Percentiles rank a stretch among this genome's conserved stretches.
These are phyloP conservation scores for Neurospora sp. DNA, from an alignment of 2,329 filamentous ascomycete species.

Conservation along the genomic window DNA sequence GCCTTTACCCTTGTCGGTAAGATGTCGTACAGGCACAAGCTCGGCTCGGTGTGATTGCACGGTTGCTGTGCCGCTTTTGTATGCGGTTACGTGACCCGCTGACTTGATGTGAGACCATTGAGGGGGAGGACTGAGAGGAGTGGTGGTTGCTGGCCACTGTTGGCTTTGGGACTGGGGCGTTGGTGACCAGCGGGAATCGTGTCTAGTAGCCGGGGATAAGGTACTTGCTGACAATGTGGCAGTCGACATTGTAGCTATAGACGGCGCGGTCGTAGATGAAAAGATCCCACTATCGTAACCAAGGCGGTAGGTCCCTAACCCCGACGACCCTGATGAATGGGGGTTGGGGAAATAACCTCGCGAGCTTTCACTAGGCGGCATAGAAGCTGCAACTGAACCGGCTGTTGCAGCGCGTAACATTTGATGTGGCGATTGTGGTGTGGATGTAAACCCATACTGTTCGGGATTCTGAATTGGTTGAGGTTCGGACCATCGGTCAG, in stretches of 20 bases:
- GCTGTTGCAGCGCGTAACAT: background rate
- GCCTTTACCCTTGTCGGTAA: conserved; percentile 16
- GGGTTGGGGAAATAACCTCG: background rate
- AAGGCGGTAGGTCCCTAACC: background rate
- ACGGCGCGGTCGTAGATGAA: background rate
- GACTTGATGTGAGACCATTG: background rate
- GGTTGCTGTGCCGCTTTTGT: background rate
- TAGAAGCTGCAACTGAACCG: background rate
- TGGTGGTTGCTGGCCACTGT: background rate
- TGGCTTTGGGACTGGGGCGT: background rate
- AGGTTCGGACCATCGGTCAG: background rate
- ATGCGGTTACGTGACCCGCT: background rate
- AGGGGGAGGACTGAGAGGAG: background rate
- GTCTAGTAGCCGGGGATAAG: background rate
- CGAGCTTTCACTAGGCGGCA: background rate
- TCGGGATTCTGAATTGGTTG: background rate
- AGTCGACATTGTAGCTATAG: background rate
- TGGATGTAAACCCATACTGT: background rate
- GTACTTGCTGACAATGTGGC: background rate
- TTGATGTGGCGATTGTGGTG: background rate
- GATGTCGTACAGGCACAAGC: conserved; percentile 8
- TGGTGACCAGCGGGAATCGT: background rate
- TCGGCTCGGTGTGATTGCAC: conserved; percentile 1
- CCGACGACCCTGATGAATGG: background rate
- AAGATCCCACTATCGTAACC: background rate